These are phyloP conservation scores for Crotalaria pallida DNA, from an alignment of 306 rosid species.

Conservation along the genomic window DNA sequence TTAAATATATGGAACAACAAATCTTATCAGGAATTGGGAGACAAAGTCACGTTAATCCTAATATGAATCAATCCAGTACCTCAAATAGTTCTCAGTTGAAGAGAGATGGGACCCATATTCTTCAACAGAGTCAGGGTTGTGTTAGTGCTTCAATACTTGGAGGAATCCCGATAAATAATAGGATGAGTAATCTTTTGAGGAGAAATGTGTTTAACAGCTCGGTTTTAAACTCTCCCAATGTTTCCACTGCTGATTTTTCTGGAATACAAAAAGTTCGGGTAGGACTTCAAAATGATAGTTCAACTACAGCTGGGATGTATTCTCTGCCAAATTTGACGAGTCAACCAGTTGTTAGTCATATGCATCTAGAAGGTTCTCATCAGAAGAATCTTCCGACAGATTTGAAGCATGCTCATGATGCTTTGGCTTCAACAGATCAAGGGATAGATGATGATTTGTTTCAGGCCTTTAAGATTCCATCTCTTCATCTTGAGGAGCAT, in stretches of 20 bases:
- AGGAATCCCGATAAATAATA: conserved; percentile 44
- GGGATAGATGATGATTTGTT: conserved; percentile 40
- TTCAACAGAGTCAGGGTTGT: conserved; percentile 32
- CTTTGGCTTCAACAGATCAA: conserved; percentile 34
- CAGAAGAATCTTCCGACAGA: conserved; percentile 29
- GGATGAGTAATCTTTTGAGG: conserved; percentile 30
- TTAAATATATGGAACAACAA: conserved; percentile 37
- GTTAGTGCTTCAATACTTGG: conserved; percentile 34
- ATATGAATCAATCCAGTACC: conserved; percentile 32
- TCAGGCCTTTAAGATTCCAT: conserved; percentile 47
- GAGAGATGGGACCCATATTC: conserved; percentile 32
- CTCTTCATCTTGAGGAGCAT: conserved; percentile 29
- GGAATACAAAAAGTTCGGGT: conserved; percentile 28
- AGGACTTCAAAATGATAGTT: conserved; percentile 37
- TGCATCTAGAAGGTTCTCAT: conserved; percentile 26
- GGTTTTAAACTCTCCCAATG: conserved; percentile 24
- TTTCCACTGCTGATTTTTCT: conserved; percentile 28
- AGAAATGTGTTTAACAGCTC: conserved; percentile 32
- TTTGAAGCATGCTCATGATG: conserved; percentile 32
- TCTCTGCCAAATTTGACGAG: conserved; percentile 31
- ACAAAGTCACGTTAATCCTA: conserved; percentile 22
- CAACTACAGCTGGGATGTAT: conserved; percentile 26
- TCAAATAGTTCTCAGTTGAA: conserved; percentile 33
- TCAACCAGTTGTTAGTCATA: conserved; percentile 25
- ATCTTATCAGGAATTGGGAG: conserved; percentile 35